These are phyloP conservation scores for Monilinia aucupariae DNA, from an alignment of 2,329 filamentous ascomycete genomes.

Conservation along the genomic window DNA sequence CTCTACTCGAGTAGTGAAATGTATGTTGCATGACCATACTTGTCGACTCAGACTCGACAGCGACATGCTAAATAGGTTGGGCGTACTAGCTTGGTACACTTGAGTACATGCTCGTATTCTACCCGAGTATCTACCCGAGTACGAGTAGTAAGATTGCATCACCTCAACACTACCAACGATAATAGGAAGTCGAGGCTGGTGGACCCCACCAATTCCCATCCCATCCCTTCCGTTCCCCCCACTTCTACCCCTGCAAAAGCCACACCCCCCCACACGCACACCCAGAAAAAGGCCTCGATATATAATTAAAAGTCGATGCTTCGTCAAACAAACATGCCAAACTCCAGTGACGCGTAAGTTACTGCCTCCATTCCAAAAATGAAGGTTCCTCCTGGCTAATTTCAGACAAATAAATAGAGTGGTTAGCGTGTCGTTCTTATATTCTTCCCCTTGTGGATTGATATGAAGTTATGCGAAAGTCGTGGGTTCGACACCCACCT, in stretches of 20 bases:
- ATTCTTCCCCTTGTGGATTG: conserved; percentile 28
- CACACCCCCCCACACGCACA: background rate
- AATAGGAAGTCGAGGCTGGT: too few species aligned
- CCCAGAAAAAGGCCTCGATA: accelerated
- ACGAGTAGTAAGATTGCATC: too few species aligned
- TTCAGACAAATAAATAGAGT: conserved; percentile 26
- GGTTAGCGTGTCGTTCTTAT: conserved; percentile 37
- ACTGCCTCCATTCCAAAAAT: conserved; percentile 15
- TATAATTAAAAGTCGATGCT: background rate
- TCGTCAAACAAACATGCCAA: conserved; percentile 17
- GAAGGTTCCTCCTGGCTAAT: conserved; percentile 26
- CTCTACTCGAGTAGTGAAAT: background rate
- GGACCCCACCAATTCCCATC: background rate
- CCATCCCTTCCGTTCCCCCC: background rate
- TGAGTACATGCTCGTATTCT: too few species aligned
- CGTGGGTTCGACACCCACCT: conserved; percentile 34
- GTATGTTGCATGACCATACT: background rate
- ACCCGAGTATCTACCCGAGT: too few species aligned
- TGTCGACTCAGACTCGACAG: background rate
- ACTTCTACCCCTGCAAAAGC: background rate
- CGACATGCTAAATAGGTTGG: too few species aligned
- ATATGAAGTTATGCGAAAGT: conserved; percentile 35
- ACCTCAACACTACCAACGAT: too few species aligned
- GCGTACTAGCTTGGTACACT: background rate
- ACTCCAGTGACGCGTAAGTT: conserved; percentile 33